Conservation (phyloP, 495 filamentous ascomycete genomes). For the Annulohypoxylon nitens region DNA sequence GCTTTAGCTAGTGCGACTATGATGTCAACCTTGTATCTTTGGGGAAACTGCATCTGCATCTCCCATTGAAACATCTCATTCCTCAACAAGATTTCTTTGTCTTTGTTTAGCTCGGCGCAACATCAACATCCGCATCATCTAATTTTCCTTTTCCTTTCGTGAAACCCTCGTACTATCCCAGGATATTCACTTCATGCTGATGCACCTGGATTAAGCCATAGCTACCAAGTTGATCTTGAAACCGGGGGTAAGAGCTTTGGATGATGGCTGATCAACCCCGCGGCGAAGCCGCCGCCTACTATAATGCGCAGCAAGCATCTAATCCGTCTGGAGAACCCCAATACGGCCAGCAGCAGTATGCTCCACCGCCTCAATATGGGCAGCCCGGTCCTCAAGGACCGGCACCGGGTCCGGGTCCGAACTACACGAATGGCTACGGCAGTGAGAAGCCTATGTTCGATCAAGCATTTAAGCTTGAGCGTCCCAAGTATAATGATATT, state of each 20-base stretch:
- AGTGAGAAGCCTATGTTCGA: constrained; percentile 74
- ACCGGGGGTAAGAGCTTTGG: neutral
- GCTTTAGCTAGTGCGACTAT: constrained; percentile 36
- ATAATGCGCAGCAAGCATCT: constrained; percentile 35
- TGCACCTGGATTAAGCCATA: neutral
- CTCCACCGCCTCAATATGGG: constrained; percentile 27
- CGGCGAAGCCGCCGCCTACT: constrained; percentile 46
- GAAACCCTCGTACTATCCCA: neutral
- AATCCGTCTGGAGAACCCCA: constrained; percentile 12
- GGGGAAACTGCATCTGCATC: neutral
- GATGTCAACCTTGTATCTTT: constrained; percentile 42
- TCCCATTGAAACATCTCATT: neutral
- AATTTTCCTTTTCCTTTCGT: neutral
- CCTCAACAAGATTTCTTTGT: constrained; percentile 7
- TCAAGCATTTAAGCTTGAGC: constrained; percentile 81
- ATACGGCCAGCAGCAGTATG: constrained; percentile 35
- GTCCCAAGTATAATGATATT: constrained; percentile 87
- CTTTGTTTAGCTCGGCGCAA: neutral
- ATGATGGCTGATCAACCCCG: constrained; percentile 45
- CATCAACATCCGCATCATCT: neutral
- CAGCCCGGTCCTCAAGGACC: constrained; percentile 37
- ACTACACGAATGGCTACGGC: constrained; percentile 33
- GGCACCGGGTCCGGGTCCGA: constrained; percentile 33
- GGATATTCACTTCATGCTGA: neutral
- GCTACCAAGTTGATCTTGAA: neutral